Base-by-base conservation (phyloP, 805 yeast genomes). In the Yamadazyma phyllophila region DNA sequence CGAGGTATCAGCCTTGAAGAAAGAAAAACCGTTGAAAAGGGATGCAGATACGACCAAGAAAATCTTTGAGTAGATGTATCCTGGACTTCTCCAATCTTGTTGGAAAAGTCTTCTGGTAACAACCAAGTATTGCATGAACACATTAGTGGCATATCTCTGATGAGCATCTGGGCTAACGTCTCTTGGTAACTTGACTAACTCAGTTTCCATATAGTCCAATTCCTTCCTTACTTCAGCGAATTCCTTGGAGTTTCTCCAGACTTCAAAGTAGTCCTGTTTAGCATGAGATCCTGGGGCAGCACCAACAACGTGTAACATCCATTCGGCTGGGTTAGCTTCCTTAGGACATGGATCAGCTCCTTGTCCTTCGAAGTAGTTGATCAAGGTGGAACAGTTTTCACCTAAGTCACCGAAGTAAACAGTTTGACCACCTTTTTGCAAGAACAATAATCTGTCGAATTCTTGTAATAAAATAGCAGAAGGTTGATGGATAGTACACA, bases 261-360 rank as follows among this genome's bases (percentile, higher is more conserved):
- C 88, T 58, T 85, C 83, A 58, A 79, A 74, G 57, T 83, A 85
- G 62, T 85, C 86, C 63, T 81, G 86, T 39, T 71, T 71, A 13
- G 89, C 85, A 54, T 80, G 83, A 33, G 88, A 78, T 44, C 89
- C 89, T 8, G 90, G 90, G 32, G 89, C 89, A 43, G 90, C 89
- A 57, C 91, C 90, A 56, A 84, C 83, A 51, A 83, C 86, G 52
- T 85, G 85, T 66, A 89, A 72, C 95, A 89, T 89, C 94, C 95
- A 89, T 68, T 88, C 96, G 14, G 71, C 71, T 3, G 72, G 71
- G 49, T 66, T 66, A 7, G 71, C 67, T 54, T 65, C 64, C 20
- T 50, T 43, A 7, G 70, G 71, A 59, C 73, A 67, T 36, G 58
- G 56, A 33, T 59, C 64, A 33, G 91, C 90, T 26, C 96, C 87